Conservation (phyloP, 768 basidiomycete genomes). For the Mrakia frigida region DNA sequence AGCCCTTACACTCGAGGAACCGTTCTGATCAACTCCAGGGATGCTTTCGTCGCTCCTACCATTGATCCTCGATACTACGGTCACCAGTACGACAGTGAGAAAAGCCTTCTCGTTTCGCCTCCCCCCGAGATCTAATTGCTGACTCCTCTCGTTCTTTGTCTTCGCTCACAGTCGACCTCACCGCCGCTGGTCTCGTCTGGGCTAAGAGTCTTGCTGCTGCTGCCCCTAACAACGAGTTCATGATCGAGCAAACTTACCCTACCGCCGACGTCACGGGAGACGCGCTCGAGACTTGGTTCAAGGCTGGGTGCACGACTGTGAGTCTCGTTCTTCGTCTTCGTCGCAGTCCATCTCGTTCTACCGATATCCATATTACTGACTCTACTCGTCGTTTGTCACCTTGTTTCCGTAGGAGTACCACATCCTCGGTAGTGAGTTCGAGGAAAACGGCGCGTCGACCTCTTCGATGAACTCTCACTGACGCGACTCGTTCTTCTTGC, state of each 20-base stretch:
- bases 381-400: too few relatives aligned
- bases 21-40: constrained; percentile 46
- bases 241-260: constrained; percentile 23
- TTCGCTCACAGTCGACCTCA: constrained; percentile 16
- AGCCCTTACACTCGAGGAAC: constrained; percentile 50
- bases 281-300: constrained; percentile 24
- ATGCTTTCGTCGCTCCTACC: constrained; percentile 55
- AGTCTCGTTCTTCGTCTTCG: too few relatives aligned
- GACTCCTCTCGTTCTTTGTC: neutral
- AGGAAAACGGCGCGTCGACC: too few relatives aligned
- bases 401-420: constrained; percentile 48
- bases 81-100: constrained; percentile 24
- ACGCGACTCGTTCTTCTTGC: constrained; percentile 22
- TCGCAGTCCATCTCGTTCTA: too few relatives aligned
- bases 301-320: constrained; percentile 39
- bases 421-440: constrained; percentile 37
- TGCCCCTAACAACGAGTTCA: constrained; percentile 21
- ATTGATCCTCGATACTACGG: constrained; percentile 63
- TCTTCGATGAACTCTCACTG: too few relatives aligned
- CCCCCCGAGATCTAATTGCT: neutral
- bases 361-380: too few relatives aligned
- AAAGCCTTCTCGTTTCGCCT: too few relatives aligned
- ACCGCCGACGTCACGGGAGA: constrained; percentile 2
- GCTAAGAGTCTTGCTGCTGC: constrained; percentile 27
- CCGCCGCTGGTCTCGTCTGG: constrained; percentile 24